Evolutionary conservation across 2,329 filamentous ascomycete genomes (phyloP).

Genomic region (Fusarium sororula): DNA sequence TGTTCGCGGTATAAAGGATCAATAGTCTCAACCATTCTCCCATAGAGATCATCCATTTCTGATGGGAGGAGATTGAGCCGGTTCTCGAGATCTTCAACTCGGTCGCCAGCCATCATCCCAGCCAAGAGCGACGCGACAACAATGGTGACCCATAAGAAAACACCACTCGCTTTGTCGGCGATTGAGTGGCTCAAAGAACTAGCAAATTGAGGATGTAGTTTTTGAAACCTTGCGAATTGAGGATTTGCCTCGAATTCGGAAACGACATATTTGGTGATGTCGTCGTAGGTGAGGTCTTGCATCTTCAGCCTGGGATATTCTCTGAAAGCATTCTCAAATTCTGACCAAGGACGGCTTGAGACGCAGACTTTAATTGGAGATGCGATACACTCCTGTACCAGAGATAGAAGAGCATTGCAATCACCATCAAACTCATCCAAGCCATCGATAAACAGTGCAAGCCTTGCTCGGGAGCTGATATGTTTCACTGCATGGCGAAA

Average conservation of each 20-base stretch:
- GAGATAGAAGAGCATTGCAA: background rate
- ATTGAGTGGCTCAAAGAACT: background rate
- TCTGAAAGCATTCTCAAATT: constrained; percentile 1
- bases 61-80: background rate
- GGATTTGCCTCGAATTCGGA: background rate
- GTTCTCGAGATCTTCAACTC: background rate
- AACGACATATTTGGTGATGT: background rate
- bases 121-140: constrained; percentile 1
- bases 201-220: background rate
- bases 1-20: constrained; percentile 1
- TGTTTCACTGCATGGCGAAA: background rate
- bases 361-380: background rate
- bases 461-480: background rate
- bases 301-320: background rate
- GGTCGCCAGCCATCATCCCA: background rate
- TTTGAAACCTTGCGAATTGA: background rate
- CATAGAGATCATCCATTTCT: background rate
- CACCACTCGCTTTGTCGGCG: background rate
- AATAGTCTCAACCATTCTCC: background rate
- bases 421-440: constrained; percentile 11
- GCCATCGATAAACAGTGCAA: constrained; percentile 9
- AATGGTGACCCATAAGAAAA: constrained; percentile 10
- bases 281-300: background rate
- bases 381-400: background rate
- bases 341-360: constrained; percentile 14